These are phyloP conservation scores for Cryptosporidium baileyi DNA, from an alignment of 169 alveolate genomes.

Conservation along the genomic window DNA sequence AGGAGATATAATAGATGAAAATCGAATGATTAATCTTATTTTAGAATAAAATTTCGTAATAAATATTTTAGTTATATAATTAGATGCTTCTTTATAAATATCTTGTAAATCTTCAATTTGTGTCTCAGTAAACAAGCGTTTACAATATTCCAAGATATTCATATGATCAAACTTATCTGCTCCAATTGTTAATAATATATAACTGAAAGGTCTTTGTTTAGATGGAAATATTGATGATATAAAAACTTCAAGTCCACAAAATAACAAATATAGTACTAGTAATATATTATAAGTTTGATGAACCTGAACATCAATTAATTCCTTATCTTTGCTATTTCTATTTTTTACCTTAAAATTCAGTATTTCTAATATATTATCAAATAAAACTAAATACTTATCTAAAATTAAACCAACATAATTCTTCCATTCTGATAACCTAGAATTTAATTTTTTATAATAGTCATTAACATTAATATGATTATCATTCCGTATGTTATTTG, in stretches of 20 bases:
- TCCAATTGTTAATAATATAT: slow-evolving; percentile 37
- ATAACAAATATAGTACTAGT: slow-evolving; percentile 13
- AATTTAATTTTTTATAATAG: too few relatives aligned
- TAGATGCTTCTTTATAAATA: neutral
- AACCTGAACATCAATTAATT: neutral
- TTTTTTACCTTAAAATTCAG: neutral
- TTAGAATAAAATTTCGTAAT: slow-evolving; percentile 1
- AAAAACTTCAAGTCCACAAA: slow-evolving; percentile 42
- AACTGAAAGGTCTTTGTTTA: slow-evolving; percentile 46
- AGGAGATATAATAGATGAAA: slow-evolving; percentile 2
- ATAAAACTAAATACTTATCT: neutral
- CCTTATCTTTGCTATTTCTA: neutral
- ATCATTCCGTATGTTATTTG: neutral
- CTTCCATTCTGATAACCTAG: neutral
- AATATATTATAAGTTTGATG: neutral
- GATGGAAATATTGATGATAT: slow-evolving; percentile 45
- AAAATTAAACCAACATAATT: slow-evolving; percentile 1
- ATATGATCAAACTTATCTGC: slow-evolving; percentile 46
- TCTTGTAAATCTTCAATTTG: neutral
- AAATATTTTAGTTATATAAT: slow-evolving; percentile 11
- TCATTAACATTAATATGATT: too few relatives aligned
- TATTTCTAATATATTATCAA: neutral
- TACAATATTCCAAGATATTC: slow-evolving; percentile 33
- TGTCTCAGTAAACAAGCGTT: neutral
- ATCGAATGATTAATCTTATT: slow-evolving; percentile 1